Evolutionary conservation across 2,329 filamentous ascomycete genomes (phyloP).

Genomic region (Ophiocordyceps australis): DNA sequence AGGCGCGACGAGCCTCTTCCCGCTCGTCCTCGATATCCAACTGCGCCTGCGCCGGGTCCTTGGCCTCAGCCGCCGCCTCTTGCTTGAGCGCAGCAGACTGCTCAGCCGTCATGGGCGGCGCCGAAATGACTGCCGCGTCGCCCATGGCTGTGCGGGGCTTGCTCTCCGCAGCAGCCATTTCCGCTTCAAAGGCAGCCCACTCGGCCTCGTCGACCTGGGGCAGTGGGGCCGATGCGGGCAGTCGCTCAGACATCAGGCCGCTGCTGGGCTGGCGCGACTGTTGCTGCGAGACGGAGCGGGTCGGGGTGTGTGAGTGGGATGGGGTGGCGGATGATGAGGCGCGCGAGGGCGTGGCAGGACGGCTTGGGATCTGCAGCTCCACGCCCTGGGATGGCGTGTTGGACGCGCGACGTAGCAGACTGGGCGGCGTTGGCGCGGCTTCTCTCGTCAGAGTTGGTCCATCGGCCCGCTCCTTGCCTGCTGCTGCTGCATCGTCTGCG

Average conservation of each 20-base stretch:
- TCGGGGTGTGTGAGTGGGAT: conserved; percentile 1
- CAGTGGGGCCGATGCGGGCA: conserved; percentile 4
- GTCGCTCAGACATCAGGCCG: conserved; percentile 4
- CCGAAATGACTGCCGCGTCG: conserved; percentile 49
- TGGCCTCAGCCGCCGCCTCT: conserved; percentile 29
- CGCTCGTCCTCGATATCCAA: conserved; percentile 44
- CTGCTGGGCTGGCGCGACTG: conserved; percentile 10
- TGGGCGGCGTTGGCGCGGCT: conserved; percentile 18
- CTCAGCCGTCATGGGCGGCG: conserved; percentile 46
- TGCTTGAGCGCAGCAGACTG: conserved; percentile 38
- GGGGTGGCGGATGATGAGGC: conserved; percentile 23
- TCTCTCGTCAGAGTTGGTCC: no score
- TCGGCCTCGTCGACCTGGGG: conserved; percentile 49
- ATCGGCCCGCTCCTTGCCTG: conserved; percentile 1
- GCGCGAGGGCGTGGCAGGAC: conserved; percentile 39
- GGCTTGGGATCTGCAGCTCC: conserved; percentile 44
- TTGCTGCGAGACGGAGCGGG: no score
- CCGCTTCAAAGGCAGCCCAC: conserved; percentile 76
- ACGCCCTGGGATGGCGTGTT: conserved; percentile 34
- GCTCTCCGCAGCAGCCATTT: conserved; percentile 42
- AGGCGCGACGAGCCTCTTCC: conserved; percentile 55
- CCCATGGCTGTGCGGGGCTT: conserved; percentile 15
- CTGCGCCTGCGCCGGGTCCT: conserved; percentile 36
- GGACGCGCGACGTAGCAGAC: conserved; percentile 26
- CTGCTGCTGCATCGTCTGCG: conserved; percentile 3